phyloP scores from a whole-genome alignment of 805 yeast species.

The Saturnispora halmiae region DNA sequence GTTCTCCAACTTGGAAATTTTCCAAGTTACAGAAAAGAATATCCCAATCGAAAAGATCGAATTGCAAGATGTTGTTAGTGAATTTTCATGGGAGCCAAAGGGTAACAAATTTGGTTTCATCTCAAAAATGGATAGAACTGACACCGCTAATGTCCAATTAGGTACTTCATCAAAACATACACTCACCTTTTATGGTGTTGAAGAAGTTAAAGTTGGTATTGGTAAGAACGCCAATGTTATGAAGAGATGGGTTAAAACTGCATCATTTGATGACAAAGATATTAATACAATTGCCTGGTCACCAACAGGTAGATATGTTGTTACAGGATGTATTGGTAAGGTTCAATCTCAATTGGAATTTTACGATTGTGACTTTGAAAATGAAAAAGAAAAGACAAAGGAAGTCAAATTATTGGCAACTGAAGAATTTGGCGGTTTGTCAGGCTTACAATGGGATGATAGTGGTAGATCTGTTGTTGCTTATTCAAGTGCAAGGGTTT shows the following conservation, averaged over 20 bases:
- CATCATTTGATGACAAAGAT: slow-evolving; percentile 40
- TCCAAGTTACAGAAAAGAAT: slow-evolving; percentile 78
- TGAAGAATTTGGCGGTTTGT: slow-evolving; percentile 66
- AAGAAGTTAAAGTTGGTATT: slow-evolving; percentile 40
- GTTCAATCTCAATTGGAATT: slow-evolving; percentile 62
- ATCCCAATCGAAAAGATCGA: slow-evolving; percentile 94
- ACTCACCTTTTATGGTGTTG: slow-evolving; percentile 70
- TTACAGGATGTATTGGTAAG: slow-evolving; percentile 36
- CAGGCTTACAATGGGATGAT: slow-evolving; percentile 89
- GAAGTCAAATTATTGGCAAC: slow-evolving; percentile 52
- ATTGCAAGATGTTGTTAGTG: slow-evolving; percentile 76
- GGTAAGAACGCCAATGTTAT: slow-evolving; percentile 13
- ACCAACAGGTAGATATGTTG: slow-evolving; percentile 85
- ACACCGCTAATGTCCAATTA: slow-evolving; percentile 38
- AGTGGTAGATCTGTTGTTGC: slow-evolving; percentile 86
- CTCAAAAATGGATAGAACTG: slow-evolving; percentile 44
- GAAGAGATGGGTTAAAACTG: slow-evolving; percentile 38
- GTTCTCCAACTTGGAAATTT: slow-evolving; percentile 86
- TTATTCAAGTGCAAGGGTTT: slow-evolving; percentile 82
- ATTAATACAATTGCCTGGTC: slow-evolving; percentile 75
- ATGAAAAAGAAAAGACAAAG: slow-evolving; percentile 37
- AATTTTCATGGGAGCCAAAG: slow-evolving; percentile 94
- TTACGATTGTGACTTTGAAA: slow-evolving; percentile 78
- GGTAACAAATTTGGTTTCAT: slow-evolving; percentile 80
- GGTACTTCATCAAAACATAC: slow-evolving; percentile 56